A percentile compares a stretch with the other conserved stretches of the same genome.
These are phyloP conservation scores for Phytophthora hybrid DNA, from an alignment of 352 stramenopile species.

Conservation along the genomic window DNA sequence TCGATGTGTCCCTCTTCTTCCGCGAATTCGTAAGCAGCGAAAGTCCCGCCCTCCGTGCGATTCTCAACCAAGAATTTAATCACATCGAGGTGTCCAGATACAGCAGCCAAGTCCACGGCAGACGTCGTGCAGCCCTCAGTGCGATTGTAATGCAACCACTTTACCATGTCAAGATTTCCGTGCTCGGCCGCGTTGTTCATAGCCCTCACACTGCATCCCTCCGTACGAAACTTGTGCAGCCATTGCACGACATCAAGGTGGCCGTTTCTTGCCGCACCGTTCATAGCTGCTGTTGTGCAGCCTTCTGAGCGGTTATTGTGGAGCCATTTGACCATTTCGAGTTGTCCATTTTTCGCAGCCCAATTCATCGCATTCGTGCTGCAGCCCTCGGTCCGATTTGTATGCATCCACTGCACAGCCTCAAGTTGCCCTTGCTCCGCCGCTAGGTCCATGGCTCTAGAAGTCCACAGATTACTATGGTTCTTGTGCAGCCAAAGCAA, in stretches of 20 bases:
- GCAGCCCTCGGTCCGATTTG: constrained; percentile 21
- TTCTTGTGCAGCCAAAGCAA: constrained; percentile 17
- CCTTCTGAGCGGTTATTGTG: constrained; percentile 11
- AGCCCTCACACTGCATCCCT: too few species aligned
- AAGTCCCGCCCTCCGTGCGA: neutral
- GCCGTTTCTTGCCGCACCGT: neutral
- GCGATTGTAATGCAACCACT: neutral
- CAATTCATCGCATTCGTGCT: constrained; percentile 11
- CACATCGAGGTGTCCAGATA: neutral
- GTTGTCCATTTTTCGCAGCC: constrained; percentile 23
- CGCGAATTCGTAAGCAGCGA: neutral
- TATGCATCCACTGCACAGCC: constrained; percentile 19
- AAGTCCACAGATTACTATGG: constrained; percentile 11
- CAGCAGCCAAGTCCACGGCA: neutral
- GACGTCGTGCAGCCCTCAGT: constrained; percentile 1
- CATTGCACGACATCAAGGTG: neutral
- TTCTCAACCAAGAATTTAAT: neutral
- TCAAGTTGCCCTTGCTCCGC: constrained; percentile 3
- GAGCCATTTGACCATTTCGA: constrained; percentile 19
- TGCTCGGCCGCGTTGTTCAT: too few species aligned
- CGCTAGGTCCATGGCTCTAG: constrained; percentile 15
- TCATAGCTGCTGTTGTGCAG: neutral
- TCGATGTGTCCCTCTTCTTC: neutral
- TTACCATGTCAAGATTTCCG: too few species aligned
- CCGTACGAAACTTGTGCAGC: neutral